These are phyloP conservation scores for Gynostemma pentaphyllum DNA, from an alignment of 306 rosid species.

Conservation along the genomic window DNA sequence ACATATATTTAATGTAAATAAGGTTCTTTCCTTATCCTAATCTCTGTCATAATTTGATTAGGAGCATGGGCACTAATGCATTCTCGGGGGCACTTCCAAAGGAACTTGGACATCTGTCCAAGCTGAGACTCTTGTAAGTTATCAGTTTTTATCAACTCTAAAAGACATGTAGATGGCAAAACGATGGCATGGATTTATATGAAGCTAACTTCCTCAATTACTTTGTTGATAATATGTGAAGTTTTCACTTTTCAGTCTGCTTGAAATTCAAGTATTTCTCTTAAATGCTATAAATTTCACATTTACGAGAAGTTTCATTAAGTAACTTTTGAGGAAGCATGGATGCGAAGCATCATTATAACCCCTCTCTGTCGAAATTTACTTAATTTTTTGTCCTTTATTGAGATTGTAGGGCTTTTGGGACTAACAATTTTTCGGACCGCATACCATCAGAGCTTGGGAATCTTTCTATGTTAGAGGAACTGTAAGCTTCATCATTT, in stretches of 20 bases:
- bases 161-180: neutral
- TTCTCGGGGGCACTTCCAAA: conserved; percentile 68
- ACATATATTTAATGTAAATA: neutral
- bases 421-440: neutral
- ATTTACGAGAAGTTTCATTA: neutral
- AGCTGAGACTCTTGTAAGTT: conserved; percentile 36
- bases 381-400: neutral
- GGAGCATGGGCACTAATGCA: conserved; percentile 49
- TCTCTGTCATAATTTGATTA: conserved; percentile 6
- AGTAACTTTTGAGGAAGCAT: no score
- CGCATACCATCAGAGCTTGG: conserved; percentile 73
- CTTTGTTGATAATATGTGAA: neutral
- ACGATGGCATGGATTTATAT: neutral
- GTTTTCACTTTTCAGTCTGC: neutral
- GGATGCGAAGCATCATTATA: neutral
- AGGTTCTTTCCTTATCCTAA: neutral
- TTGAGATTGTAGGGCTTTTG: neutral
- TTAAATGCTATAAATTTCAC: no score
- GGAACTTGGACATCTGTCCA: conserved; percentile 50
- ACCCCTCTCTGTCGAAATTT: neutral
- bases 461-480: conserved; percentile 26
- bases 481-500: conserved; percentile 44
- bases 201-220: no score
- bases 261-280: no score
- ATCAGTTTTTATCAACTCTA: neutral